These are phyloP conservation scores for Phaeosphaeriaceae sp. DNA, from an alignment of 2,329 filamentous ascomycete species.

Conservation along the genomic window DNA sequence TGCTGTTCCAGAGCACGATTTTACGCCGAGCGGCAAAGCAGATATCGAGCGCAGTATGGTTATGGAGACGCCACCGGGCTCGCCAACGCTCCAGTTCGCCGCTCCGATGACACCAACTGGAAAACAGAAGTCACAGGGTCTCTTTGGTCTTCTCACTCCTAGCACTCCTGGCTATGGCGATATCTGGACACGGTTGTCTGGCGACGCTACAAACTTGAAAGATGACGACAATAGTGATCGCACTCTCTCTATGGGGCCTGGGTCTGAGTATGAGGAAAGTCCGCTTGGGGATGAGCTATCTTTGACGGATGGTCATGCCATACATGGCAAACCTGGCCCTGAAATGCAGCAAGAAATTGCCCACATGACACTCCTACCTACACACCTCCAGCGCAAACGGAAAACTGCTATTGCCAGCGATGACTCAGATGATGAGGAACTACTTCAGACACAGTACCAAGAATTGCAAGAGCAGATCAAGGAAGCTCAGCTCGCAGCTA, in stretches of 20 bases:
- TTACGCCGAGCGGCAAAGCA: constrained; percentile 1
- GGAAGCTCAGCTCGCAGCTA: not conserved
- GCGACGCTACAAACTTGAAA: not conserved
- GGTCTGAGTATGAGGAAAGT: not conserved
- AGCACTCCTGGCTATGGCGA: not conserved
- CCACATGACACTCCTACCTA: too few species aligned
- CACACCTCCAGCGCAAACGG: too few species aligned
- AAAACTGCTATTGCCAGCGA: not conserved
- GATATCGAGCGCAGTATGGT: not conserved
- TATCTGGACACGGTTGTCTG: not conserved
- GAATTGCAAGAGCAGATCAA: constrained; percentile 1
- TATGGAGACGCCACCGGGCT: not conserved
- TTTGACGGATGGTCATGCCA: too few species aligned
- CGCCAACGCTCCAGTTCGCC: not conserved
- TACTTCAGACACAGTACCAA: not conserved
- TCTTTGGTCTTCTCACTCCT: constrained; percentile 3
- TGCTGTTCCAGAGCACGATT: constrained; percentile 2
- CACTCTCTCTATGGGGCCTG: not conserved
- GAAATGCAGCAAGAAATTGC: too few species aligned
- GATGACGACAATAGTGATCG: not conserved
- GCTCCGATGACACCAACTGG: not conserved
- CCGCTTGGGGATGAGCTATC: too few species aligned
- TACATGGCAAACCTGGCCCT: too few species aligned
- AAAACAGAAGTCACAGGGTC: not conserved
- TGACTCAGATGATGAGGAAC: not conserved